These are phyloP conservation scores for Gossypium arboreum DNA, from an alignment of 345 rosid species.

Conservation along the genomic window DNA sequence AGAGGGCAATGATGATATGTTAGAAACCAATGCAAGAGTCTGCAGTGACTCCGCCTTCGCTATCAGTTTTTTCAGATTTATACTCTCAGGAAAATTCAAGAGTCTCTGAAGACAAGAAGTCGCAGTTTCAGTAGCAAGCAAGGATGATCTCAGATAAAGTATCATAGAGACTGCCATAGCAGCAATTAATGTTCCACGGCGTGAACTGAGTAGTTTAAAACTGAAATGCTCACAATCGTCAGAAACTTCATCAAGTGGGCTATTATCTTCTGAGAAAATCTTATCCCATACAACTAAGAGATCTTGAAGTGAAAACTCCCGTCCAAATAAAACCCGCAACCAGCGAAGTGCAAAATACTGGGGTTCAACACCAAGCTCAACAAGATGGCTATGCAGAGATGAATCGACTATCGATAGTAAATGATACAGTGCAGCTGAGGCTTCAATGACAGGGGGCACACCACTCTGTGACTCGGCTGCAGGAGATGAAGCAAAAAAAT, in stretches of 20 bases:
- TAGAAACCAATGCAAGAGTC: constrained; percentile 51
- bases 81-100: constrained; percentile 70
- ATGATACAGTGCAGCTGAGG: constrained; percentile 76
- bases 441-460: constrained; percentile 84
- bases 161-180: constrained; percentile 87
- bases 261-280: constrained; percentile 70
- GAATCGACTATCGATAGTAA: constrained; percentile 74
- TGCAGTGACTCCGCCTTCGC: constrained; percentile 75
- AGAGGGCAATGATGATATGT: constrained; percentile 22
- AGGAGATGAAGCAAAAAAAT: constrained; percentile 63
- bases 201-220: constrained; percentile 56
- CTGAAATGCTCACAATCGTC: constrained; percentile 32
- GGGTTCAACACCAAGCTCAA: constrained; percentile 93
- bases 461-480: constrained; percentile 50
- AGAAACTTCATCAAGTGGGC: constrained; percentile 23
- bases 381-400: constrained; percentile 80
- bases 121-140: constrained; percentile 88
- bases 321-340: constrained; percentile 88
- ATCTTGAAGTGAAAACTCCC: constrained; percentile 74
- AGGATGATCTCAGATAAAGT: constrained; percentile 72
- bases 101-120: constrained; percentile 89
- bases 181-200: constrained; percentile 68
- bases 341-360: constrained; percentile 96
- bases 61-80: constrained; percentile 56
- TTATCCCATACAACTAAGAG: constrained; percentile 90